Conservation (phyloP, 164 flowering plant genomes). For the Warburgia ugandensis region DNA sequence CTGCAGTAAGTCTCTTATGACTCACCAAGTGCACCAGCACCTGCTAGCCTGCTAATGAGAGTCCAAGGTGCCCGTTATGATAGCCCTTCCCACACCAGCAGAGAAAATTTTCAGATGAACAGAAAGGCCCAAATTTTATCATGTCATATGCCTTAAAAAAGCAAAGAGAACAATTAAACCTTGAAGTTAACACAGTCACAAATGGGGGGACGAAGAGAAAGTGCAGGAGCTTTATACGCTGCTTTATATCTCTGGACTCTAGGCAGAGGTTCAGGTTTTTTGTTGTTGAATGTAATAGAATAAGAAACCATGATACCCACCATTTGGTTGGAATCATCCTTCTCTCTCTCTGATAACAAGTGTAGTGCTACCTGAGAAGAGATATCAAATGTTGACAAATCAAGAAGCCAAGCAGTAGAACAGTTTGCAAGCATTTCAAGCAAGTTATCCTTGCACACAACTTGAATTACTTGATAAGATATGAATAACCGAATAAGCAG, state of each 20-base stretch:
- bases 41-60: slow-evolving; percentile 68
- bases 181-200: slow-evolving; percentile 54
- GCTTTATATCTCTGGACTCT: slow-evolving; percentile 32
- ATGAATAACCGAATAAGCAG: no score
- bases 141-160: background rate
- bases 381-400: background rate
- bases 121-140: background rate
- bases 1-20: background rate
- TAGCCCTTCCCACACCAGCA: slow-evolving; percentile 38
- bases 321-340: slow-evolving; percentile 45
- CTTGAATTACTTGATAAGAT: no score
- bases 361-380: slow-evolving; percentile 65
- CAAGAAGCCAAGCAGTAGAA: no score
- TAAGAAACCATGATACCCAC: slow-evolving; percentile 74
- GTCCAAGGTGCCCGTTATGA: slow-evolving; percentile 38
- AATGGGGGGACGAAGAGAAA: slow-evolving; percentile 70
- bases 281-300: slow-evolving; percentile 63
- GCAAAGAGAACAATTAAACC: slow-evolving; percentile 30
- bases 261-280: slow-evolving; percentile 33
- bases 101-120: slow-evolving; percentile 2
- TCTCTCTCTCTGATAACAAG: slow-evolving; percentile 72
- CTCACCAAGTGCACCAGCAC: slow-evolving; percentile 83
- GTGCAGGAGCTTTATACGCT: slow-evolving; percentile 36
- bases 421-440: no score
- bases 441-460: no score